A percentile compares a stretch with the other conserved stretches of the same genome.
phyloP scores from a whole-genome alignment of 2,329 filamentous ascomycete genomes.

The Cladosporium sp. region DNA sequence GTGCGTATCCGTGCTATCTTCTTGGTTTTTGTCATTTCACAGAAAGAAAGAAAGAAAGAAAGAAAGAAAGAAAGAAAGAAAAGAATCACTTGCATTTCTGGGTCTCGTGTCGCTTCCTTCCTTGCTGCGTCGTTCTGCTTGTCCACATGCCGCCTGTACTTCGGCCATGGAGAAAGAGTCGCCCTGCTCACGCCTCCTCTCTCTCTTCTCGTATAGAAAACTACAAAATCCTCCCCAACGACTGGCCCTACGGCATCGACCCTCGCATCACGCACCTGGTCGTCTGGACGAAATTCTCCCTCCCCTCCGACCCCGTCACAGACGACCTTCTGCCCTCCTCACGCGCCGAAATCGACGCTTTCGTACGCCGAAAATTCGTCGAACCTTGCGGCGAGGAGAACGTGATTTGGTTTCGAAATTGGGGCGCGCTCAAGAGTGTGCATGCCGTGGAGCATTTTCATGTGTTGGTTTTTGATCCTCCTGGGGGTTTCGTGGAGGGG shows the following conservation, averaged over 20 bases:
- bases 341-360: constrained; percentile 63
- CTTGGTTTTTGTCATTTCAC: constrained; percentile 23
- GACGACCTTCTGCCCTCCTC: constrained; percentile 64
- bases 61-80: not conserved
- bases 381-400: constrained; percentile 35
- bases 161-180: too few relatives aligned
- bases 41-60: too few relatives aligned
- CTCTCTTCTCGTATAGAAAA: constrained; percentile 51
- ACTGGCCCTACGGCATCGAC: constrained; percentile 92
- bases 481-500: constrained; percentile 56
- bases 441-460: constrained; percentile 91
- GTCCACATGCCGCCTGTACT: too few relatives aligned
- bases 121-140: too few relatives aligned
- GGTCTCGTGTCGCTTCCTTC: too few relatives aligned
- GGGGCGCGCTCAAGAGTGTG: constrained; percentile 78
- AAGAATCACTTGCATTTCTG: too few relatives aligned
- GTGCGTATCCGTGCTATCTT: constrained; percentile 30
- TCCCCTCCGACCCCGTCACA: constrained; percentile 63
- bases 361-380: constrained; percentile 63
- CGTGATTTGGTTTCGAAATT: constrained; percentile 91
- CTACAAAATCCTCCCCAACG: constrained; percentile 75
- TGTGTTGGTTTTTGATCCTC: constrained; percentile 71
- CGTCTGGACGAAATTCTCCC: constrained; percentile 85
- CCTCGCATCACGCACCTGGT: constrained; percentile 75
- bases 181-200: too few relatives aligned